Conservation (phyloP, 495 filamentous ascomycete genomes). For the Penicillium antarcticum region DNA sequence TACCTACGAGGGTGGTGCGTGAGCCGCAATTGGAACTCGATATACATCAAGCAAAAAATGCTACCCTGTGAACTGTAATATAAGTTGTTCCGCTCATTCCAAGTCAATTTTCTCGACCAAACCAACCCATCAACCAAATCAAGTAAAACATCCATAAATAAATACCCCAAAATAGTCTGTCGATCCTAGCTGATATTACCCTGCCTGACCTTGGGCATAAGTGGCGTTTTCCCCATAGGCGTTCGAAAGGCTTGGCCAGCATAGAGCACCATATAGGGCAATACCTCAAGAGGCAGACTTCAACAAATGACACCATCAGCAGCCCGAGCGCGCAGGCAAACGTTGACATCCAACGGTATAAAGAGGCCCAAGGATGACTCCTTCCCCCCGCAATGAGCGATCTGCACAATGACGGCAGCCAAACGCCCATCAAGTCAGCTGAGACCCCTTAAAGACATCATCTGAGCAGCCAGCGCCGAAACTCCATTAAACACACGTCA, state of each 20-base stretch:
- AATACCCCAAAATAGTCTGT: neutral
- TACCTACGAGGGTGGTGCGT: too few relatives aligned
- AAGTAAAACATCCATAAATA: neutral
- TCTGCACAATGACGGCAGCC: slow-evolving; percentile 9
- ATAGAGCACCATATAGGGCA: neutral
- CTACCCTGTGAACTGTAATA: too few relatives aligned
- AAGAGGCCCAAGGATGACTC: neutral
- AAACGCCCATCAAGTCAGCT: neutral
- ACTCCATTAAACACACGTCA: neutral
- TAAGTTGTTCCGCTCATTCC: too few relatives aligned
- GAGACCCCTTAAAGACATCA: neutral
- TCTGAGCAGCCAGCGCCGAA: neutral
- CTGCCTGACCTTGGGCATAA: neutral
- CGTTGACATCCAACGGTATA: neutral
- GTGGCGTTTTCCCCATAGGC: neutral
- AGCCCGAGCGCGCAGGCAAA: neutral
- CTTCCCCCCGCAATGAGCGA: slow-evolving; percentile 1
- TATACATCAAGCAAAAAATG: too few relatives aligned
- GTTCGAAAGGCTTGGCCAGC: neutral
- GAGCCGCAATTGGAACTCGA: too few relatives aligned
- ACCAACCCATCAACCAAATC: too few relatives aligned
- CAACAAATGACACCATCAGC: neutral
- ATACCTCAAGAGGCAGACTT: neutral
- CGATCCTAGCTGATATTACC: neutral
- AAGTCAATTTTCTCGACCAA: too few relatives aligned